A percentile compares a stretch with the other conserved stretches of the same genome.
Evolutionary conservation across 2,329 filamentous ascomycete species (phyloP).

Genomic region (Ceratocystis cacaofunesta): DNA sequence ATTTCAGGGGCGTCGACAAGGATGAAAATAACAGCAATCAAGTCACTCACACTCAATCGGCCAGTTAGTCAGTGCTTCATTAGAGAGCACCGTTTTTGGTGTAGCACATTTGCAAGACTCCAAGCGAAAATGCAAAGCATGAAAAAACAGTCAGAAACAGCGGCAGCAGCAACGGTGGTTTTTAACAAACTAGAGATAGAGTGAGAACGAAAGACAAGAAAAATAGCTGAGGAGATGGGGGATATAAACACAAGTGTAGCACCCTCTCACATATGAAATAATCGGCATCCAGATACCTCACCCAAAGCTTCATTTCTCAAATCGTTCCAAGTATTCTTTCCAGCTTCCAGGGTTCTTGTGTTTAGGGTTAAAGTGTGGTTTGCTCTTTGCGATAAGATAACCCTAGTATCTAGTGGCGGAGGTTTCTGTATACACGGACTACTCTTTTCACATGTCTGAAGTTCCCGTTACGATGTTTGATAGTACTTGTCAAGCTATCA

Average conservation of each 20-base stretch:
- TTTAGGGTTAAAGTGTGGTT: background rate
- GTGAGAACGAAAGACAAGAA: background rate
- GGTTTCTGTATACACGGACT: too few relatives aligned
- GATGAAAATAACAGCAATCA: constrained; percentile 1
- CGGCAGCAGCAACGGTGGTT: background rate
- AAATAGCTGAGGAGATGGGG: too few relatives aligned
- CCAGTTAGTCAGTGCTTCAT: constrained; percentile 5
- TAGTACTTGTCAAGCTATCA: background rate
- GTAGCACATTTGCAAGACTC: constrained; percentile 4
- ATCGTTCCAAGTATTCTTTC: constrained; percentile 1
- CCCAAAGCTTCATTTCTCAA: background rate
- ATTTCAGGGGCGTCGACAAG: constrained; percentile 5
- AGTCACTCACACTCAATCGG: background rate
- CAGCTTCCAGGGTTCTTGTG: background rate
- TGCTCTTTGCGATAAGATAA: background rate
- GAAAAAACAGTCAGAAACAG: background rate
- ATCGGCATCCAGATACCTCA: background rate
- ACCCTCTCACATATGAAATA: background rate
- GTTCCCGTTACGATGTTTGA: background rate
- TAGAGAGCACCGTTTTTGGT: constrained; percentile 3
- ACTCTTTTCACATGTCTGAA: too few relatives aligned
- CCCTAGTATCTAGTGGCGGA: background rate
- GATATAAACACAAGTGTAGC: background rate
- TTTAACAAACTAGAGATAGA: background rate
- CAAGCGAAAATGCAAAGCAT: background rate